A percentile compares a stretch with the other conserved stretches of the same genome.
Conservation (phyloP, 768 basidiomycete genomes). For the Austroboletus festivus region DNA sequence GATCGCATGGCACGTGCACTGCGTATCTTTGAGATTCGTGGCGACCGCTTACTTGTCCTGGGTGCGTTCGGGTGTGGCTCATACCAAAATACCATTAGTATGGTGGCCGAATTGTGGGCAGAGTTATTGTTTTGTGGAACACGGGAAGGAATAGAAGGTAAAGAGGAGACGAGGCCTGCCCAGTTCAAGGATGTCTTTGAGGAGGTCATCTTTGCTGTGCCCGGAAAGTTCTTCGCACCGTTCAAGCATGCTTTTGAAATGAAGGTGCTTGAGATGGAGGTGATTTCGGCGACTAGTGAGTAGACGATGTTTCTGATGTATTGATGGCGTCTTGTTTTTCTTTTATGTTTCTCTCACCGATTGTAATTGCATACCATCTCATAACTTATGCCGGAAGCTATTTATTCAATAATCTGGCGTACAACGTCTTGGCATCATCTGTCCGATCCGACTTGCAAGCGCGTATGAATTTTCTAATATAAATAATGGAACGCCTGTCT, state of each 20-base stretch:
- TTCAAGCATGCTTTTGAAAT: slow-evolving; percentile 42
- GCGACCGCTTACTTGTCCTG: slow-evolving; percentile 38
- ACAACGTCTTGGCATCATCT: too few species aligned
- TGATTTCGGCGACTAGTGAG: slow-evolving; percentile 30
- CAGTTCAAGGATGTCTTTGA: slow-evolving; percentile 42
- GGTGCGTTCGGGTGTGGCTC: slow-evolving; percentile 47
- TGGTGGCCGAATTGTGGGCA: slow-evolving; percentile 45
- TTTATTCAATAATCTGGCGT: too few species aligned
- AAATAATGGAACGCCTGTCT: slow-evolving; percentile 59
- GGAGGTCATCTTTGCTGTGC: slow-evolving; percentile 41
- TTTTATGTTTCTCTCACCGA: too few species aligned
- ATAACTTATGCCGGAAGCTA: too few species aligned
- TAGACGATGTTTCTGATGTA: too few species aligned
- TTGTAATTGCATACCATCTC: too few species aligned
- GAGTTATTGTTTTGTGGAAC: slow-evolving; percentile 40
- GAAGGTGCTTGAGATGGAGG: slow-evolving; percentile 37
- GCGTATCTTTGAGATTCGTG: slow-evolving; percentile 41
- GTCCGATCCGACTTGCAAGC: too few species aligned
- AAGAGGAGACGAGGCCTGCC: slow-evolving; percentile 22
- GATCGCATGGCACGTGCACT: slow-evolving; percentile 48
- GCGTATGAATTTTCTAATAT: too few species aligned
- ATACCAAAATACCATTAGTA: slow-evolving; percentile 39
- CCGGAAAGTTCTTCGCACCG: slow-evolving; percentile 33
- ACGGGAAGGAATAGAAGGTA: slow-evolving; percentile 17
- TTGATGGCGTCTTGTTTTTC: too few species aligned